Evolutionary conservation across 2,329 filamentous ascomycete genomes (phyloP), one percentile per base, ranked within the genome.

Genomic region (Trematosphaeria pertusa): DNA sequence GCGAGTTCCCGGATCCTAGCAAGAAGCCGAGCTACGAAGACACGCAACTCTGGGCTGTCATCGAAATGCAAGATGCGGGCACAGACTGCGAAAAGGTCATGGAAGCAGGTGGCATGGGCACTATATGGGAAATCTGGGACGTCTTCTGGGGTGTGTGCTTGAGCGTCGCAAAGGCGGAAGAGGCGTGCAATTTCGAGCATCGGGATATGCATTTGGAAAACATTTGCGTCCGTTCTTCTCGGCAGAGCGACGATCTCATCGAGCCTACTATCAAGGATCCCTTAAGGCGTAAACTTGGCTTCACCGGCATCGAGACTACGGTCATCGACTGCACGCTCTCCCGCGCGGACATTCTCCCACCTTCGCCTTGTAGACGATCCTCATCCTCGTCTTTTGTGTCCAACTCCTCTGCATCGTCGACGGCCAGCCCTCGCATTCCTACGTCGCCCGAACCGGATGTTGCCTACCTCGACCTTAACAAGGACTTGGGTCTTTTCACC

Each of bases 321-420:
- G 78, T 87, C 18, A 87, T 87, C 55, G 85, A 87, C 64, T 87
- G 87, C 65, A 87, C 85, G 1, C 77, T 87, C 26, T 86, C 84
- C 1, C 80, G 85, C n/a, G 83, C 82, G 2, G 75, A 78, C 18
- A 71, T 86, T 51, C 30, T 60, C 2, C 22, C 52, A 3, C 41
- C 56, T 2, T 42, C 50, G 5, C 48, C 32, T 18, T 48, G 35
- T 12, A 46, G 40, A 17, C 50, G 32, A 0, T 55, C 61, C 4
- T 48, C 43, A n/a, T 56, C 52, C 10, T 55, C 49, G 5, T 34
- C 24, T 10, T 55, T 34, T 19, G 37, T 28, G 37, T 50, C 37
- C 36, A 46, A 14, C 40, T 43, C n/a, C 31, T 60, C 37, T 37
- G 48, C 17, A 32, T 52, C n/a, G 26, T 42, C 17, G 39, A 44